Base-by-base conservation (phyloP, 1,139 yeast species). In the Taphrina flavorubra region DNA sequence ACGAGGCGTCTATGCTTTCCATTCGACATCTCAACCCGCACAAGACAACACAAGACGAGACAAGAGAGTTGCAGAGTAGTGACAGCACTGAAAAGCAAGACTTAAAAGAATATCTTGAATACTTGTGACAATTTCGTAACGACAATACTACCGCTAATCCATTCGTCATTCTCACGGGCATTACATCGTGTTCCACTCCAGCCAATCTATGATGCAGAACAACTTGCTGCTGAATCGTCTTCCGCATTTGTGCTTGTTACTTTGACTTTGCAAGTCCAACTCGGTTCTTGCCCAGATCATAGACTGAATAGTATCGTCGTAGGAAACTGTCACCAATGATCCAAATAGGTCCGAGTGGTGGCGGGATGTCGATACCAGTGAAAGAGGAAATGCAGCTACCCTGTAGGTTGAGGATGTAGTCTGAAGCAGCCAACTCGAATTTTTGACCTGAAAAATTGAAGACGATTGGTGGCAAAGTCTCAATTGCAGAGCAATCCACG, bases 351-450 rank as follows among this genome's bases (percentile, higher is more conserved):
- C 98, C 98, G 75, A 92, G 88, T 73, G 98, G 97, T 74, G 87
- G 90, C 65, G 98, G 98, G 86, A 94, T 87, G 78, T 94, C 99
- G 92, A 94, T 87, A 75, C 97, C 96, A 42, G 97, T 92, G 82
- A 94, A 90, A 8, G 96, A 96, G 69, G 97, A 91, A 76, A 92
- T 89, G 84, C 99, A 94, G 58, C 96, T 86, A 44, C 98, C 98
- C 72, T 96, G 86, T 64, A 90, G 89, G 79, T 94, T 97, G 79
- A 94, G 84, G 71, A 94, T 90, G 84, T 94, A 94, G 78, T 94
- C 99, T 76, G 85, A 87, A 61, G 98, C 88, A 71, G 88, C 77
- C 77, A 94, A 86, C 68, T 97, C 89, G 82, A 92, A 94, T 83
- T 92, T 91, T 82, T 89, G 84, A 72, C 98, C 98, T 71, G 86